Evolutionary conservation across 805 yeast genomes (phyloP).

Genomic region (Candida anglica): DNA sequence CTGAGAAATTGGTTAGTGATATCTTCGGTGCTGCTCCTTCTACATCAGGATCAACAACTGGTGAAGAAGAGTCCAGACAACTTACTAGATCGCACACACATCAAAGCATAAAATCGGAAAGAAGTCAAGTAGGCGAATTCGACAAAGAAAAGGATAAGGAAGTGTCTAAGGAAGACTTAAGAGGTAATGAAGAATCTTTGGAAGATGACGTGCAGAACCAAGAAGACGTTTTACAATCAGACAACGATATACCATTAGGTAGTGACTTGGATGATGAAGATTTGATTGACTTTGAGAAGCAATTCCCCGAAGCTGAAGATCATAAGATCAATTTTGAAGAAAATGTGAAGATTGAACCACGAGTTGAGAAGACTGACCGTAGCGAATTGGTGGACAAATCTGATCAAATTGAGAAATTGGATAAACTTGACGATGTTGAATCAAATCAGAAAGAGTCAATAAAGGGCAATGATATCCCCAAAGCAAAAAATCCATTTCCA

Average conservation of each 20-base stretch:
- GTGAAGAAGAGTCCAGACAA: neutral
- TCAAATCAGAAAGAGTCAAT: too few relatives aligned
- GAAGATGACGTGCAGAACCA: neutral
- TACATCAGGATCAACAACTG: constrained; percentile 7
- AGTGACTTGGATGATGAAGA: constrained; percentile 1
- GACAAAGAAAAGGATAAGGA: neutral
- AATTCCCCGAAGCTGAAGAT: constrained; percentile 5
- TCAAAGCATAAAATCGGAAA: constrained; percentile 16
- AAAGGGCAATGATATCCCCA: neutral
- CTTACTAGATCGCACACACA: constrained; percentile 3
- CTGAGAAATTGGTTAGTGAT: constrained; percentile 37
- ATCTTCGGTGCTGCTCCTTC: constrained; percentile 27
- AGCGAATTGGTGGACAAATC: too few relatives aligned
- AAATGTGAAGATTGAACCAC: too few relatives aligned
- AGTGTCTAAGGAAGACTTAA: neutral
- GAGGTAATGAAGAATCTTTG: neutral
- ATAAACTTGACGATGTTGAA: too few relatives aligned
- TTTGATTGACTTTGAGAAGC: constrained; percentile 4
- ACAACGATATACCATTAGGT: too few relatives aligned
- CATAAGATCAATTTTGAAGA: too few relatives aligned
- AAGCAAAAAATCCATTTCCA: neutral
- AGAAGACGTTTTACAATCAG: neutral
- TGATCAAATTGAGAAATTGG: too few relatives aligned
- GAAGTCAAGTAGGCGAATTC: constrained; percentile 6
- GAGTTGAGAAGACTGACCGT: too few relatives aligned